A percentile compares a stretch with the other conserved stretches of the same genome.
Evolutionary conservation across 306 rosid species (phyloP).

Genomic region (Vachellia collinsii): DNA sequence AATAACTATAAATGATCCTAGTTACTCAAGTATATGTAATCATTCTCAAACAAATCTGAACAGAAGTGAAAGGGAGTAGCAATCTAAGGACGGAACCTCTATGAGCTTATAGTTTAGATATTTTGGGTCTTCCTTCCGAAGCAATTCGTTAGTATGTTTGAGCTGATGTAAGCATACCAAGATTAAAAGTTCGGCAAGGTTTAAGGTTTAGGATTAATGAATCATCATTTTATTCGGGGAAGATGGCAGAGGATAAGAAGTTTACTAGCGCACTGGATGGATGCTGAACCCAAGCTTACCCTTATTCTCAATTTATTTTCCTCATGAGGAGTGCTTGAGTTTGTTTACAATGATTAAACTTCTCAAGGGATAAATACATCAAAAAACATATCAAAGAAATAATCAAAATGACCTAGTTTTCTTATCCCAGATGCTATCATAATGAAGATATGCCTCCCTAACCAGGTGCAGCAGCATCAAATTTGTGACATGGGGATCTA

Average conservation of each 20-base stretch:
- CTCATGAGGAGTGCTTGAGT: conserved; percentile 1
- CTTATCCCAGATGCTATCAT: not conserved
- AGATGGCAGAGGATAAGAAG: not conserved
- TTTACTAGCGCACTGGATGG: conserved; percentile 10
- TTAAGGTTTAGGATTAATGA: not conserved
- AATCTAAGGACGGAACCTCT: conserved; percentile 8
- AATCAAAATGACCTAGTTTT: not conserved
- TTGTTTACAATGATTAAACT: not conserved
- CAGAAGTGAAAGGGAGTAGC: conserved; percentile 21
- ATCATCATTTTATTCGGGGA: not conserved
- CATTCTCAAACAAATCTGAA: conserved; percentile 3
- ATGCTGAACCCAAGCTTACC: conserved; percentile 15
- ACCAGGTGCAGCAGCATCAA: not conserved
- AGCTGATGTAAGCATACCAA: conserved; percentile 2
- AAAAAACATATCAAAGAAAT: conserved; percentile 10
- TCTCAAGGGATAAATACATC: not conserved
- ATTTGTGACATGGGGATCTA: conserved; percentile 6
- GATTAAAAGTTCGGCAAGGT: conserved; percentile 32
- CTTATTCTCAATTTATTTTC: conserved; percentile 27
- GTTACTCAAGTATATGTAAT: not conserved
- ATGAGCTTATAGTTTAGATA: not conserved
- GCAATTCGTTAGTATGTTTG: not conserved
- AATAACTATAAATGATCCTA: conserved; percentile 12
- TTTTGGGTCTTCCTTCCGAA: not conserved
- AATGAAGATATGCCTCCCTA: not conserved